Evolutionary conservation across 768 basidiomycete species (phyloP).

Genomic region (Ephemerocybe angulata): DNA sequence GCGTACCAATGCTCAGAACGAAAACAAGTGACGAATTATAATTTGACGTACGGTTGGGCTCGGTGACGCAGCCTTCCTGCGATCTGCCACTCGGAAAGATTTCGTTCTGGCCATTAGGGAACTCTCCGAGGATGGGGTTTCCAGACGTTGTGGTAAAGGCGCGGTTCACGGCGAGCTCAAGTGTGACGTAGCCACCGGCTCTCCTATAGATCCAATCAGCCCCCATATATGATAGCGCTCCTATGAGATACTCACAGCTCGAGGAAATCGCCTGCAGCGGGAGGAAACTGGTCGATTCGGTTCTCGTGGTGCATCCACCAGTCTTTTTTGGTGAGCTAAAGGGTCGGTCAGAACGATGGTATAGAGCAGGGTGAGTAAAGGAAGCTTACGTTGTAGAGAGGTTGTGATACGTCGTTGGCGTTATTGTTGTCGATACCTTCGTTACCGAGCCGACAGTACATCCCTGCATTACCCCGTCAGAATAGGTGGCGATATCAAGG

Average conservation of each 20-base stretch:
- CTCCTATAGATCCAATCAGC: not conserved
- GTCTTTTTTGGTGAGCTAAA: constrained; percentile 29
- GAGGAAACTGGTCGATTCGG: constrained; percentile 44
- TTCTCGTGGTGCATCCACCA: constrained; percentile 43
- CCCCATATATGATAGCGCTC: not conserved
- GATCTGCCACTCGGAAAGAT: constrained; percentile 20
- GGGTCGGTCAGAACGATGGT: not conserved
- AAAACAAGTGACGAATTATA: not conserved
- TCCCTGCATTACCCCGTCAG: constrained; percentile 16
- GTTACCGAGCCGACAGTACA: constrained; percentile 35
- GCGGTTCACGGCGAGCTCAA: constrained; percentile 39
- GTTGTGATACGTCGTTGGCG: constrained; percentile 28
- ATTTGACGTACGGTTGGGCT: constrained; percentile 31
- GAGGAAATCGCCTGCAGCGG: constrained; percentile 37
- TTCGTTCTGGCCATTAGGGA: constrained; percentile 33
- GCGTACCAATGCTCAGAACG: not conserved
- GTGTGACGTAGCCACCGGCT: constrained; percentile 27
- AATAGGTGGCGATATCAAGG: not conserved
- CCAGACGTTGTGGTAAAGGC: constrained; percentile 38
- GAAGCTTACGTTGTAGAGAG: constrained; percentile 29
- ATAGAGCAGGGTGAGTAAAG: not conserved
- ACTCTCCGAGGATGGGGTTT: constrained; percentile 21
- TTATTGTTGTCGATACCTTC: constrained; percentile 27
- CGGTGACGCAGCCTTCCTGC: constrained; percentile 30
- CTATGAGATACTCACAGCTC: constrained; percentile 30